phyloP scores from a whole-genome alignment of 2,329 filamentous ascomycete species.

The Ilyonectria destructans region DNA sequence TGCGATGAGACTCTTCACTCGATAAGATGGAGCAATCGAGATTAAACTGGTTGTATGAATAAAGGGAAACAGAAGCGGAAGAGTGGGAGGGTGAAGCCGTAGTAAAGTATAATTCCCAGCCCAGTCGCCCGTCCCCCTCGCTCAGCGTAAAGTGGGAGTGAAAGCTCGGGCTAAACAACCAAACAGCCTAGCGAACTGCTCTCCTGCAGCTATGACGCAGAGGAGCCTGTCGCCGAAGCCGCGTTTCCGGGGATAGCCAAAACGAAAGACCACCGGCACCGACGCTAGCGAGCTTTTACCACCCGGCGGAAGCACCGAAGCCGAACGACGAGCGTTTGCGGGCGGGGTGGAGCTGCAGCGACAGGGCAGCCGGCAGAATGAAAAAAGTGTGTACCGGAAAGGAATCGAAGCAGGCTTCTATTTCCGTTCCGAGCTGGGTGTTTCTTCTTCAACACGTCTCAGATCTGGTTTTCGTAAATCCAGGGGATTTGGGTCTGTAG shows the following conservation, averaged over 20 bases:
- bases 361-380: not conserved
- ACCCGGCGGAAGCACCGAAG: constrained; percentile 22
- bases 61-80: not conserved
- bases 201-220: constrained; percentile 46
- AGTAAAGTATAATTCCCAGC: constrained; percentile 22
- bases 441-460: not conserved
- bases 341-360: constrained; percentile 8
- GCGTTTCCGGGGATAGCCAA: constrained; percentile 30
- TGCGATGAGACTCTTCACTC: too few species aligned
- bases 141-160: not conserved
- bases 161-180: not conserved
- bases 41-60: constrained; percentile 1
- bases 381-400: not conserved
- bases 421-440: not conserved
- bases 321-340: constrained; percentile 24
- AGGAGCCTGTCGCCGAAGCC: constrained; percentile 3
- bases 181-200: constrained; percentile 1
- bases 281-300: not conserved
- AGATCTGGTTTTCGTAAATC: too few species aligned
- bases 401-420: not conserved
- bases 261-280: not conserved
- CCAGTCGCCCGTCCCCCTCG: not conserved
- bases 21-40: not conserved
- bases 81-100: constrained; percentile 24
- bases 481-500: too few species aligned